phyloP scores from a whole-genome alignment of 139 green algal genomes.

The Ulvella scutata region DNA sequence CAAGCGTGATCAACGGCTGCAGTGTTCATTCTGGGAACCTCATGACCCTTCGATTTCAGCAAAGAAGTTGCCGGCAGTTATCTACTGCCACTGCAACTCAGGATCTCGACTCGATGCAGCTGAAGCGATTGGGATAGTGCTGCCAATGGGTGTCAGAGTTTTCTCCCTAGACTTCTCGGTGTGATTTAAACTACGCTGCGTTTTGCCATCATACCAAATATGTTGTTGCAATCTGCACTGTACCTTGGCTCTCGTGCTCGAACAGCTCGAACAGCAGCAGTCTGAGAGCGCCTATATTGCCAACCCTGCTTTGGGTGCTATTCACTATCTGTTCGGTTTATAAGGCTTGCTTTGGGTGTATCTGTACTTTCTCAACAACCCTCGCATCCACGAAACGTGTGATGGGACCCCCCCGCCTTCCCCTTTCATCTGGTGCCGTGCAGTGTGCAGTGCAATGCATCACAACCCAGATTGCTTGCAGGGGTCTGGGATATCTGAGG shows the following conservation, averaged over 20 bases:
- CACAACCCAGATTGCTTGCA: background rate
- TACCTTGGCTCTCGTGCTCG: too few relatives aligned
- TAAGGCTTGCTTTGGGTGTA: background rate
- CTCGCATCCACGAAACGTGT: background rate
- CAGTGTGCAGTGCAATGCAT: background rate
- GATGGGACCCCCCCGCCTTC: too few relatives aligned
- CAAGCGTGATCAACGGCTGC: background rate
- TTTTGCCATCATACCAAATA: too few relatives aligned
- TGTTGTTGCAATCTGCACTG: too few relatives aligned
- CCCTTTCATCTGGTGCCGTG: background rate
- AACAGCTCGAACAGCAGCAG: too few relatives aligned
- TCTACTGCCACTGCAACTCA: constrained; percentile 87
- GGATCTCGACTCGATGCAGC: constrained; percentile 63
- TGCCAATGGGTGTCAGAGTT: constrained; percentile 59
- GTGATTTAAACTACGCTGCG: too few relatives aligned
- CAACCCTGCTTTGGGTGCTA: background rate
- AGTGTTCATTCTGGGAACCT: background rate
- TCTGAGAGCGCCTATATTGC: too few relatives aligned
- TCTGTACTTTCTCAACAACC: too few relatives aligned
- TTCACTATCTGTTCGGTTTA: background rate
- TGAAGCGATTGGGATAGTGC: constrained; percentile 55
- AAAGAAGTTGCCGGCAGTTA: constrained; percentile 39
- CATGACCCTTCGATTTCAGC: background rate
- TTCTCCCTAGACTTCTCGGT: constrained; percentile 78
- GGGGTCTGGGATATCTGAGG: background rate